Evolutionary conservation across 2,329 filamentous ascomycete genomes (phyloP).

Genomic region (Macroventuria anomochaeta): DNA sequence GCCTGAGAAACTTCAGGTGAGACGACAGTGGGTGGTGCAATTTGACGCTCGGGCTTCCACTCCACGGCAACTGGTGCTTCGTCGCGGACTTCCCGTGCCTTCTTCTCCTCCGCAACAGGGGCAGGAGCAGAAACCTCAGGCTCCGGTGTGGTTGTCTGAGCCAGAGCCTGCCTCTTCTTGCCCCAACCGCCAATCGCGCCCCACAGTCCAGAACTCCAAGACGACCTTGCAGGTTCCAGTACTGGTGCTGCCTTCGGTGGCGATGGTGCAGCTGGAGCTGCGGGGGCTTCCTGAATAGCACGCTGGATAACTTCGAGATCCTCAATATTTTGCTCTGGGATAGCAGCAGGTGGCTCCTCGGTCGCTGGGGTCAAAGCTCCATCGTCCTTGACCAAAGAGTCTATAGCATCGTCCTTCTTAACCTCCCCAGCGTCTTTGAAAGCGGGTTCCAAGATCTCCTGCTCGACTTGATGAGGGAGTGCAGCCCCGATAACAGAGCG

Average conservation of each 20-base stretch:
- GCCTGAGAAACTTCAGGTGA: background rate
- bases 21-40: background rate
- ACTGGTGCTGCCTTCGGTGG: conserved; percentile 3
- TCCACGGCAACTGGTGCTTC: background rate
- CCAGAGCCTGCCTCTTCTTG: conserved; percentile 5
- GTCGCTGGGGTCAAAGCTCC: no score
- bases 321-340: background rate
- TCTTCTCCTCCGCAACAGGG: background rate
- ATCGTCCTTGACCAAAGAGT: conserved; percentile 21
- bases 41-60: background rate
- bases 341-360: no score
- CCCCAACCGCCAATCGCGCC: conserved; percentile 45
- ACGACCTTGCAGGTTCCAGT: conserved; percentile 22
- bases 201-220: conserved; percentile 36
- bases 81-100: background rate
- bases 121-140: background rate
- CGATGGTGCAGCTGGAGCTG: background rate
- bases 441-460: conserved; percentile 27
- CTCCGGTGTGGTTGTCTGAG: background rate
- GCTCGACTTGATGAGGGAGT: conserved; percentile 20
- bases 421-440: no score
- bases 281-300: background rate
- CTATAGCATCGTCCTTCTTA: conserved; percentile 20
- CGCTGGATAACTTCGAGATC: background rate
- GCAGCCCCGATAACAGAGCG: conserved; percentile 12